Evolutionary conservation across 768 basidiomycete genomes (phyloP).

Genomic region (Scleroderma citrinum): DNA sequence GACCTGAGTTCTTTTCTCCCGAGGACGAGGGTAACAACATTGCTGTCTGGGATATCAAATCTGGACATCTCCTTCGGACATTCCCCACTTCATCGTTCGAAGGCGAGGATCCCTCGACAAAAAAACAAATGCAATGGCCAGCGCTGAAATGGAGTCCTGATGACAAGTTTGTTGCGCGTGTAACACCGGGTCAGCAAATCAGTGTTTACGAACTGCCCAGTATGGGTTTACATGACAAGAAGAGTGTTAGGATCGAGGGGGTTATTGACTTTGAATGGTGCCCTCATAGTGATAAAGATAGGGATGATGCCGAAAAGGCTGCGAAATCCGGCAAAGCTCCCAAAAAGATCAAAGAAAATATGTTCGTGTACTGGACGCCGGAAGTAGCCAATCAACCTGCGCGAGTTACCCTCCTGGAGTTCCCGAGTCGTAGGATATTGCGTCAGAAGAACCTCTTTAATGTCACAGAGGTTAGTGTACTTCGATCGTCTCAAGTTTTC

Average conservation of each 20-base stretch:
- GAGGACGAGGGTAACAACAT: conserved; percentile 97
- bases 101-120: conserved; percentile 49
- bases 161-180: conserved; percentile 88
- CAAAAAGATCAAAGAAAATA: conserved; percentile 79
- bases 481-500: conserved; percentile 2
- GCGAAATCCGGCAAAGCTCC: conserved; percentile 37
- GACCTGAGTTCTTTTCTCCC: conserved; percentile 80
- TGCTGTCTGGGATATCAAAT: conserved; percentile 98
- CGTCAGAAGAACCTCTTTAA: conserved; percentile 98
- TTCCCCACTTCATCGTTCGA: conserved; percentile 67
- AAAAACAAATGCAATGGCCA: conserved; percentile 92
- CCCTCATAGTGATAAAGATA: conserved; percentile 85
- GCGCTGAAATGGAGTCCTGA: conserved; percentile 96
- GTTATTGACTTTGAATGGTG: conserved; percentile 99
- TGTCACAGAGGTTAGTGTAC: conserved; percentile 77
- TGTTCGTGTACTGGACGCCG: conserved; percentile 96
- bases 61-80: conserved; percentile 86
- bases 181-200: conserved; percentile 89
- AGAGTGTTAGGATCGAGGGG: conserved; percentile 94
- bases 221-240: conserved; percentile 94
- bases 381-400: conserved; percentile 96
- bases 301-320: conserved; percentile 53
- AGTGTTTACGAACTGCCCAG: conserved; percentile 92
- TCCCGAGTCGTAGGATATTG: conserved; percentile 78
- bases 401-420: conserved; percentile 85